Percentiles rank a stretch among this genome's conserved stretches.
These are phyloP conservation scores for Chalciporus sphaerocephalus DNA, from an alignment of 768 basidiomycete genomes.

Conservation along the genomic window DNA sequence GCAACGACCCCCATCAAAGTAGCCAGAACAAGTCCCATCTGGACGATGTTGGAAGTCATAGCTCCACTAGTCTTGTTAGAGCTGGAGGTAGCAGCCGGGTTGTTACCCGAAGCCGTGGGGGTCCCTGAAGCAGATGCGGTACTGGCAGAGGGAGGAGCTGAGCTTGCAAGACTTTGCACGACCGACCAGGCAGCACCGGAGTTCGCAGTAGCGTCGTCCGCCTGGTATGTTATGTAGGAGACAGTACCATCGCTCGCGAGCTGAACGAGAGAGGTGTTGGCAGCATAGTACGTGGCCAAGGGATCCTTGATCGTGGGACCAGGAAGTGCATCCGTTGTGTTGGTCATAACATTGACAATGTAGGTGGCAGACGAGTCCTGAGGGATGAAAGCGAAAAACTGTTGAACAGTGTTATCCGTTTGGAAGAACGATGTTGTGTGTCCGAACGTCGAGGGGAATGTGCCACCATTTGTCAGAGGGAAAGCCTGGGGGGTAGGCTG, in stretches of 20 bases:
- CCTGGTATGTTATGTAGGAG: constrained; percentile 55
- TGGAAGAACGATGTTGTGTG: constrained; percentile 70
- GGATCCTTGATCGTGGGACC: constrained; percentile 61
- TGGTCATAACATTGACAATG: constrained; percentile 68
- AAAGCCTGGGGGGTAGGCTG: constrained; percentile 67
- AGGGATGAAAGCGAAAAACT: constrained; percentile 75
- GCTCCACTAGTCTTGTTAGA: constrained; percentile 15
- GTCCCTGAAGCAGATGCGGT: constrained; percentile 19
- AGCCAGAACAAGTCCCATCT: constrained; percentile 12
- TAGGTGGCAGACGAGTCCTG: constrained; percentile 70
- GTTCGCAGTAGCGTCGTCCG: constrained; percentile 42
- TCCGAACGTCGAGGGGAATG: constrained; percentile 68
- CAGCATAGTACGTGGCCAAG: constrained; percentile 59
- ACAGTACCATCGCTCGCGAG: constrained; percentile 58
- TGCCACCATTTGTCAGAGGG: constrained; percentile 38
- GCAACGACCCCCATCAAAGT: constrained; percentile 16
- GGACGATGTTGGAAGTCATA: constrained; percentile 7
- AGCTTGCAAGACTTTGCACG: constrained; percentile 42
- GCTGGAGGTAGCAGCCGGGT: constrained; percentile 8
- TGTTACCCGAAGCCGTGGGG: constrained; percentile 10
- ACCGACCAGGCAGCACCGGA: constrained; percentile 45
- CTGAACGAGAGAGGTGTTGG: constrained; percentile 59
- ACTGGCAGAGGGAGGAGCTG: constrained; percentile 35
- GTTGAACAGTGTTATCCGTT: constrained; percentile 47
- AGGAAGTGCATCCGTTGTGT: constrained; percentile 57